These are phyloP conservation scores for Diaporthe vexans DNA, from an alignment of 2,329 filamentous ascomycete genomes.

Conservation along the genomic window DNA sequence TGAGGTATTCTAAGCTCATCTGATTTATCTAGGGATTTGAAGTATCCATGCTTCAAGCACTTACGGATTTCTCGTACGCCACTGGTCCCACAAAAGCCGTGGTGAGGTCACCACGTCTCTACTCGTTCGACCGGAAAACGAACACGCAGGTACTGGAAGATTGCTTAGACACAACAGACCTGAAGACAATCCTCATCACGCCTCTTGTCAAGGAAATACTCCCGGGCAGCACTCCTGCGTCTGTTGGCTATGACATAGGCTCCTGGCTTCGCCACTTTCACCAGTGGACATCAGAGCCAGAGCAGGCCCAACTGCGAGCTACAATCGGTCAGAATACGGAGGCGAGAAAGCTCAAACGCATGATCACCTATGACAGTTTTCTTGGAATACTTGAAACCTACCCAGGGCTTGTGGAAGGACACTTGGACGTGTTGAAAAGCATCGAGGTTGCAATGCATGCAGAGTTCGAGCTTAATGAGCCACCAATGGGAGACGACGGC, in stretches of 20 bases:
- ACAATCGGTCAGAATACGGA: constrained; percentile 48
- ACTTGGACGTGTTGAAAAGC: constrained; percentile 48
- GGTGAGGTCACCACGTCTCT: constrained; percentile 52
- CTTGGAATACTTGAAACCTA: constrained; percentile 51
- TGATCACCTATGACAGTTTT: constrained; percentile 54
- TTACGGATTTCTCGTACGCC: constrained; percentile 43
- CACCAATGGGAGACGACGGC: constrained; percentile 31
- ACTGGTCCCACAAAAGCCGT: constrained; percentile 37
- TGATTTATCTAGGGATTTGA: constrained; percentile 46
- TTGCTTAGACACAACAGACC: constrained; percentile 49
- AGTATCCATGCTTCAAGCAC: constrained; percentile 48
- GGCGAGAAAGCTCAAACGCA: constrained; percentile 55
- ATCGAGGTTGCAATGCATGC: constrained; percentile 47
- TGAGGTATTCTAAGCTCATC: background rate
- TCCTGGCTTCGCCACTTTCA: constrained; percentile 55
- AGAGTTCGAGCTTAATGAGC: constrained; percentile 47
- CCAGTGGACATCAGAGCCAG: constrained; percentile 48
- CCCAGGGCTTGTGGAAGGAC: constrained; percentile 48
- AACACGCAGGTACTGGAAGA: constrained; percentile 56
- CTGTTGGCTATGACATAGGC: constrained; percentile 49
- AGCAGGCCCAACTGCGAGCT: constrained; percentile 42
- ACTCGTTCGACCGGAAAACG: constrained; percentile 50
- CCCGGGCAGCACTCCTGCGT: constrained; percentile 42
- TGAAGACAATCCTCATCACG: constrained; percentile 52
- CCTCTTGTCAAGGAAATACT: constrained; percentile 38